These are phyloP conservation scores for Fusarium goolgardi DNA, from an alignment of 2,329 filamentous ascomycete species.

Conservation along the genomic window DNA sequence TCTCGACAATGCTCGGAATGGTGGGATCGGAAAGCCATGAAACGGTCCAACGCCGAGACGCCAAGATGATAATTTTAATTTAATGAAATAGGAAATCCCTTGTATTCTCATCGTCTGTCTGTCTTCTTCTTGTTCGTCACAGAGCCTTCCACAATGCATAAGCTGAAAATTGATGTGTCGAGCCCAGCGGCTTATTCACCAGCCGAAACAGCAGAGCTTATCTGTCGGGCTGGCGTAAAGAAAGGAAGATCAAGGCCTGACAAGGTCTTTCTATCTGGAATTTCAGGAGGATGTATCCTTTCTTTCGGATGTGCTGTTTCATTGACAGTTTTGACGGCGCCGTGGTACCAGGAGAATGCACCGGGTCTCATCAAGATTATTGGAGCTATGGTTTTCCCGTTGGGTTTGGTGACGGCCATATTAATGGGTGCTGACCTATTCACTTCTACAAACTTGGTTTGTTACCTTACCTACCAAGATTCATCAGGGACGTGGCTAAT, in stretches of 20 bases:
- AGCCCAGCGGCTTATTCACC: conserved; percentile 37
- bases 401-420: conserved; percentile 40
- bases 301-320: conserved; percentile 42
- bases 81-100: conserved; percentile 2
- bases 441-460: conserved; percentile 40
- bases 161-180: conserved; percentile 7
- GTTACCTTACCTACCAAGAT: accelerated
- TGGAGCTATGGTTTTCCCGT: conserved; percentile 38
- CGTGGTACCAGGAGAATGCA: conserved; percentile 44
- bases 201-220: conserved; percentile 41
- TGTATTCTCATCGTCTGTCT: too few relatives aligned
- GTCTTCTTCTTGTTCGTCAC: too few relatives aligned
- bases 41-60: conserved; percentile 6
- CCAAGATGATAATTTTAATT: neutral
- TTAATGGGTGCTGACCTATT: conserved; percentile 40
- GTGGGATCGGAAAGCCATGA: conserved; percentile 9
- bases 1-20: conserved; percentile 30
- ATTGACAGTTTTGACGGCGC: conserved; percentile 36
- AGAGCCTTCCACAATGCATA: too few relatives aligned
- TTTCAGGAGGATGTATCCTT: conserved; percentile 38
- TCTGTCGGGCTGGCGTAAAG: conserved; percentile 38
- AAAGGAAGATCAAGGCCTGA: conserved; percentile 39
- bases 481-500: neutral
- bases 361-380: conserved; percentile 39
- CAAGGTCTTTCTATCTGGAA: conserved; percentile 38